A percentile compares a stretch with the other conserved stretches of the same genome.
These are phyloP conservation scores for Peronospora tabacina DNA, from an alignment of 352 stramenopile species.

Conservation along the genomic window DNA sequence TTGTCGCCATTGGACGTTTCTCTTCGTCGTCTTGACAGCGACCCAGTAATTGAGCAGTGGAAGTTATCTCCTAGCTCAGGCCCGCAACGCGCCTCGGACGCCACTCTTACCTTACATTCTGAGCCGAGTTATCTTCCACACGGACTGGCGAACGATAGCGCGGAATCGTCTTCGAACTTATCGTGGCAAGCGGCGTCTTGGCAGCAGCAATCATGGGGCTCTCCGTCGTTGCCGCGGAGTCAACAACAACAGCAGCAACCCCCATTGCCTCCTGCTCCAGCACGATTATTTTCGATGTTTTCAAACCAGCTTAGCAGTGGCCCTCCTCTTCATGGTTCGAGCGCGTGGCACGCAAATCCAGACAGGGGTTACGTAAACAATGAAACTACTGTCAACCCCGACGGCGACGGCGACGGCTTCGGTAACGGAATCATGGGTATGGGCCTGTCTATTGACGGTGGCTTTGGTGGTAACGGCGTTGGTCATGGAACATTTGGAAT, in stretches of 20 bases:
- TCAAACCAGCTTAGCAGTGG: conserved; percentile 26
- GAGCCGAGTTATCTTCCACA: conserved; percentile 42
- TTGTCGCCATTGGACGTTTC: conserved; percentile 51
- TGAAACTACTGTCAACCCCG: conserved; percentile 8
- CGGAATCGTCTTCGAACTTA: conserved; percentile 25
- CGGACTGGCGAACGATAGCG: conserved; percentile 29
- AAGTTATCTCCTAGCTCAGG: conserved; percentile 54
- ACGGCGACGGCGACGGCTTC: conserved; percentile 35
- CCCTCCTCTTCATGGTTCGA: conserved; percentile 27
- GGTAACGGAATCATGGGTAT: conserved; percentile 43
- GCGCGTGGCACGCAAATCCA: conserved; percentile 23
- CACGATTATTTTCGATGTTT: conserved; percentile 61
- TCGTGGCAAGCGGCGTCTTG: conserved; percentile 49
- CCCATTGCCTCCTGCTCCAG: conserved; percentile 33
- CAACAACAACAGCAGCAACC: conserved; percentile 31
- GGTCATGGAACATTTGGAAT: conserved; percentile 31
- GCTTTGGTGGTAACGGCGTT: conserved; percentile 23
- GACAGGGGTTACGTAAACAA: conserved; percentile 20
- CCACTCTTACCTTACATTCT: conserved; percentile 38
- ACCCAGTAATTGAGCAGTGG: conserved; percentile 75
- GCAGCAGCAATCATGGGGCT: conserved; percentile 53
- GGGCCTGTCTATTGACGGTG: conserved; percentile 30
- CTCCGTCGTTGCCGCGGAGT: conserved; percentile 25
- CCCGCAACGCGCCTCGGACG: conserved; percentile 33
- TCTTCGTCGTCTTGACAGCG: conserved; percentile 42